Percentiles rank a stretch among this genome's conserved stretches.
Conservation (phyloP, 2,329 filamentous ascomycete species). For the Fusarium devonianum region DNA sequence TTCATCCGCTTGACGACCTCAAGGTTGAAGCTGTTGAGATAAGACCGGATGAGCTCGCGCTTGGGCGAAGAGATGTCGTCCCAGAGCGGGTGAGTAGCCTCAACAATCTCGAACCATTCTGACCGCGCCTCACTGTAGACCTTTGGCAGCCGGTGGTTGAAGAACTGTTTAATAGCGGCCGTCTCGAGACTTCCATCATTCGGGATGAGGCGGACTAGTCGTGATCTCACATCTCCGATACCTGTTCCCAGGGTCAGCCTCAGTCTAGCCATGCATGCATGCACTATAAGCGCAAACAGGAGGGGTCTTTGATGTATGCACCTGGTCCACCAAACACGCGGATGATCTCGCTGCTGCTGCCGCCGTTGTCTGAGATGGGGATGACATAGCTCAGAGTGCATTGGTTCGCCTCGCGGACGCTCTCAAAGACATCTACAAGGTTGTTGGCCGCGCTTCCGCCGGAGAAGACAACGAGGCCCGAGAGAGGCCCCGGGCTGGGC, state of each 20-base stretch:
- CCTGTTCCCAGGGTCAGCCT: slow-evolving; percentile 50
- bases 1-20: slow-evolving; percentile 80
- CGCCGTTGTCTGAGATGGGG: slow-evolving; percentile 95
- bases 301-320: slow-evolving; percentile 46
- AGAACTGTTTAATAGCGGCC: slow-evolving; percentile 78
- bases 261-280: not conserved
- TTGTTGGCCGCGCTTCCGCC: slow-evolving; percentile 95
- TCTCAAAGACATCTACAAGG: slow-evolving; percentile 87
- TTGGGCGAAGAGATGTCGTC: slow-evolving; percentile 72
- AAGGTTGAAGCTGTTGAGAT: slow-evolving; percentile 78
- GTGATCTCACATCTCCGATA: slow-evolving; percentile 56
- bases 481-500: slow-evolving; percentile 26
- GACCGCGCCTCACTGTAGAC: slow-evolving; percentile 65
- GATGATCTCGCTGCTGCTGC: slow-evolving; percentile 91
- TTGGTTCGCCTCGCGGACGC: slow-evolving; percentile 67
- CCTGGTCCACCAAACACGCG: slow-evolving; percentile 94
- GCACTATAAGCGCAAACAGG: not conserved
- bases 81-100: slow-evolving; percentile 83
- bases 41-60: slow-evolving; percentile 77
- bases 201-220: slow-evolving; percentile 90
- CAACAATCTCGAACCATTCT: slow-evolving; percentile 91
- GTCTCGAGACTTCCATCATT: slow-evolving; percentile 67
- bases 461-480: slow-evolving; percentile 80
- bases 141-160: slow-evolving; percentile 83
- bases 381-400: slow-evolving; percentile 84